Base-by-base conservation (phyloP, 1,139 yeast genomes). In the Taphrina wiesneri region DNA sequence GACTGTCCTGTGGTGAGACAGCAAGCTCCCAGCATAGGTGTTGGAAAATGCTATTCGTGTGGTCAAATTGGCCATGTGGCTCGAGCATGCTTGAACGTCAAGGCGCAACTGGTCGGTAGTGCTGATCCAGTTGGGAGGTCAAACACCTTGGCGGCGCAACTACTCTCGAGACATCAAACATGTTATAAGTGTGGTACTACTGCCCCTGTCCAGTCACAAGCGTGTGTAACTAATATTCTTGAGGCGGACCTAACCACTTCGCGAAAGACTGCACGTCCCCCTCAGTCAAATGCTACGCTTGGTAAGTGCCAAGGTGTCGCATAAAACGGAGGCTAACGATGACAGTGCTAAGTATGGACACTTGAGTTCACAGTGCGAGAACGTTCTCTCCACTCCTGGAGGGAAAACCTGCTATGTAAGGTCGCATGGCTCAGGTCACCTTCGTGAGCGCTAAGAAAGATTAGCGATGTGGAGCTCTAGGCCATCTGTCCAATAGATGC, bases 11-110 rank as follows among this genome's bases (percentile, higher is more conserved):
- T 69, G 7, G 67, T 70, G 36, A 67, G 70, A 13, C 56, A 67
- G 78, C 78, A 67, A 77, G 76, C 72, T 72, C 67, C 70, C 6
- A 19, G 21, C 2, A 65, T 68, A n/a, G 65, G 66, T 21, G 61
- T 67, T 21, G 70, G 68, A 17, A 69, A 69, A 30, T 73, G 75
- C 70, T 73, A 72, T 69, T 84, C 77, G 81, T 87, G 93, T 75
- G 89, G 88, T 72, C 84, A 86, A 76, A 82, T 86, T 63, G 92
- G 92, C 67, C 93, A 87, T 76, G 87, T 86, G 75, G 86, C 88
- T 69, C 79, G 83, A 69, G 89, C 85, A 71, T 87, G 92, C 77
- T 86, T 52, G 28, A 34, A 52, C 26, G 28, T 15, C 2, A 52
- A 34, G 34, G 28, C 36, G 36, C 36, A 30, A 49, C 11, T 11